phyloP scores from a whole-genome alignment of 2,329 filamentous ascomycete genomes.

The Pseudogymnoascus sp. region DNA sequence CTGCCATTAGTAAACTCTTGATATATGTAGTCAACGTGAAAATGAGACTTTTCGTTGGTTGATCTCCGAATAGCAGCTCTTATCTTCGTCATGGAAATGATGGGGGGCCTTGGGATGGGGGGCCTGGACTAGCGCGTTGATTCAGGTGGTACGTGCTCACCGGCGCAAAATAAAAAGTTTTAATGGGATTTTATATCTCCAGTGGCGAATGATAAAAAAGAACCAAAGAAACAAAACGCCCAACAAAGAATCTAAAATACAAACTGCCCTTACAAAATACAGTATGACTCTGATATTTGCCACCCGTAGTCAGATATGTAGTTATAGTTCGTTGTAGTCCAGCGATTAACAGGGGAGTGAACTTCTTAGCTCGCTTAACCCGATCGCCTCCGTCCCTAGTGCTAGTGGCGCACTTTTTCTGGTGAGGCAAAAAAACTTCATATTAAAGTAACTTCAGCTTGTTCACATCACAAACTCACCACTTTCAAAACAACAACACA shows the following conservation, averaged over 20 bases:
- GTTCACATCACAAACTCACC: conserved; percentile 3
- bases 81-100: background rate
- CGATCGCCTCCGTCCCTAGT: conserved; percentile 7
- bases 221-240: background rate
- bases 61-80: background rate
- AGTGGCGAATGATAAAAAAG: background rate
- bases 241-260: background rate
- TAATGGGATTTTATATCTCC: conserved; percentile 2
- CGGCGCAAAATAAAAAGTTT: conserved; percentile 2
- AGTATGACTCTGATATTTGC: background rate
- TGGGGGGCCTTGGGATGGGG: background rate
- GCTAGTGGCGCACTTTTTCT: conserved; percentile 9
- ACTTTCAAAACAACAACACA: conserved; percentile 4
- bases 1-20: background rate
- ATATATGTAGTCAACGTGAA: background rate
- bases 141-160: background rate
- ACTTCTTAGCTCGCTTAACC: conserved; percentile 12
- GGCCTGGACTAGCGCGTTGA: background rate
- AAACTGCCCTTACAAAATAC: background rate
- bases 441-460: conserved; percentile 4
- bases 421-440: conserved; percentile 9
- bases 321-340: background rate
- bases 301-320: background rate
- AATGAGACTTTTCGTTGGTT: background rate
- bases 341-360: background rate